A percentile compares a stretch with the other conserved stretches of the same genome.
Evolutionary conservation across 768 basidiomycete species (phyloP).

Genomic region (Dacryopinax spathularia): DNA sequence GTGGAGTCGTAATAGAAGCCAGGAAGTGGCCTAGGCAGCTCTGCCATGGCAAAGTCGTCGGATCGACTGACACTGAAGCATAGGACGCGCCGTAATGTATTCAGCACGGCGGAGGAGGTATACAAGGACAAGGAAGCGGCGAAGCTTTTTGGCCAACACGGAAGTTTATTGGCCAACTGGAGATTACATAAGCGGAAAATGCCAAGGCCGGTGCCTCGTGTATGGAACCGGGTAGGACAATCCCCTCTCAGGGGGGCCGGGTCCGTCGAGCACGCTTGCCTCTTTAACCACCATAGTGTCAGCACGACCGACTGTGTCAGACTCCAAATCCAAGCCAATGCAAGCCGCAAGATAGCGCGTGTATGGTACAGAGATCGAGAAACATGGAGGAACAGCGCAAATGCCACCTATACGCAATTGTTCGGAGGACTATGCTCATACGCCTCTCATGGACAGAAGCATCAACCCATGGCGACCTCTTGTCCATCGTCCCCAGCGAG

Average conservation of each 20-base stretch:
- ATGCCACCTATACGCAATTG: not conserved
- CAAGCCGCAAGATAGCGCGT: too few relatives aligned
- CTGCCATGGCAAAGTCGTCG: not conserved
- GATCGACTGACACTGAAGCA: not conserved
- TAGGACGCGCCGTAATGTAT: not conserved
- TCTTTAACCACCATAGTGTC: not conserved
- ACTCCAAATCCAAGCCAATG: too few relatives aligned
- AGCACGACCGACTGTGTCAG: too few relatives aligned
- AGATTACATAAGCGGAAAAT: not conserved
- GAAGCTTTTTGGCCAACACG: conserved; percentile 3
- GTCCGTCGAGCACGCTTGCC: not conserved
- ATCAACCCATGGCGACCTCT: not conserved
- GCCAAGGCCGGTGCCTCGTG: not conserved
- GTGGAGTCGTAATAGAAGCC: not conserved
- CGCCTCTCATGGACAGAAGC: not conserved
- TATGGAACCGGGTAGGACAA: not conserved
- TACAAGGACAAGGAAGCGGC: not conserved
- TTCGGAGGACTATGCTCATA: not conserved
- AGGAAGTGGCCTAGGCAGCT: not conserved
- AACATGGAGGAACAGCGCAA: too few relatives aligned
- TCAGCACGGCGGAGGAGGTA: not conserved
- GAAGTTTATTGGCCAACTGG: not conserved
- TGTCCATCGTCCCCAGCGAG: not conserved
- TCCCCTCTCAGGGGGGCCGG: not conserved
- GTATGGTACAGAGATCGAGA: too few relatives aligned